Percentiles rank a stretch among this genome's conserved stretches.
Conservation (phyloP, 2,329 filamentous ascomycete species). For the Aspergillus piperis region DNA sequence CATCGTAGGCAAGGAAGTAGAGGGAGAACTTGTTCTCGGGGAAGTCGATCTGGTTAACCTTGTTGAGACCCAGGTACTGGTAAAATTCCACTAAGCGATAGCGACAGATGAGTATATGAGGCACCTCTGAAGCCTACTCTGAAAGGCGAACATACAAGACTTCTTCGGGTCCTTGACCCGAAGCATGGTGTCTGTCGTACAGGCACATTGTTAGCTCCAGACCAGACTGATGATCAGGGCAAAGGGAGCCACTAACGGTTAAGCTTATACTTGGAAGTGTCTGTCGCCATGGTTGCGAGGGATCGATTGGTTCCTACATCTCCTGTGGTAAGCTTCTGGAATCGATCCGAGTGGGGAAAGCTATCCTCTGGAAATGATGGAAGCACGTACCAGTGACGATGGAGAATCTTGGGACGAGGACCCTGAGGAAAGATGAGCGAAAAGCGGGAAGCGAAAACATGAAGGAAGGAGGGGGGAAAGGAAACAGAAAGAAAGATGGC, state of each 20-base stretch:
- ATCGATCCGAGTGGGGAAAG: slow-evolving; percentile 3
- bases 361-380: neutral
- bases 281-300: slow-evolving; percentile 55
- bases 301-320: slow-evolving; percentile 29
- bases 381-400: slow-evolving; percentile 20
- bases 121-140: neutral
- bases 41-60: slow-evolving; percentile 77
- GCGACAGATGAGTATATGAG: neutral
- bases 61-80: slow-evolving; percentile 83
- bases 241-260: slow-evolving; percentile 54
- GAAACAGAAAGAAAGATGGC: slow-evolving; percentile 12
- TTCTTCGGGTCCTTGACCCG: slow-evolving; percentile 91
- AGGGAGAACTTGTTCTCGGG: slow-evolving; percentile 91
- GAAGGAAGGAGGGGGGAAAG: slow-evolving; percentile 12
- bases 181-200: slow-evolving; percentile 62
- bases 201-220: slow-evolving; percentile 21
- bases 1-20: slow-evolving; percentile 92
- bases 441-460: slow-evolving; percentile 27
- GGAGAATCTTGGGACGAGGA: slow-evolving; percentile 27
- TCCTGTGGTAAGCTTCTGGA: slow-evolving; percentile 11
- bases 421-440: slow-evolving; percentile 24
- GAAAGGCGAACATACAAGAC: slow-evolving; percentile 56
- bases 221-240: neutral
- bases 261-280: slow-evolving; percentile 65
- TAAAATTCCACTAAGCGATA: slow-evolving; percentile 77